Conservation (phyloP, 768 basidiomycete genomes). For the Tephrocybe rancida region DNA sequence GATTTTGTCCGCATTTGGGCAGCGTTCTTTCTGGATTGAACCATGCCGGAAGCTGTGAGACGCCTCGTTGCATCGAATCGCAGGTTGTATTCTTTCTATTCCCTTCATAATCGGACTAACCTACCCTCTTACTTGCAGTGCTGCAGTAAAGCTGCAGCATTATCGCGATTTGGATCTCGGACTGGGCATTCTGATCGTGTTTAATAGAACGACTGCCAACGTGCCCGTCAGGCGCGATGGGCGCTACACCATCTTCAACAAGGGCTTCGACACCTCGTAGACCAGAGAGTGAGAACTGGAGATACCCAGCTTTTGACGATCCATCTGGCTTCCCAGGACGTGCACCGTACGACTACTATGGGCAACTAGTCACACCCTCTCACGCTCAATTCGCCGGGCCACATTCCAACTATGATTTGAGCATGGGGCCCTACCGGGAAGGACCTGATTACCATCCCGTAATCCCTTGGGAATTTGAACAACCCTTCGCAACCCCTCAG, state of each 20-base stretch:
- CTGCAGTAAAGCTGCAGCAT: neutral
- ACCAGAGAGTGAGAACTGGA: neutral
- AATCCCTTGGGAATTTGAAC: constrained; percentile 2
- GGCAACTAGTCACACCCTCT: neutral
- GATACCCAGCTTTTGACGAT: neutral
- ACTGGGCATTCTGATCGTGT: neutral
- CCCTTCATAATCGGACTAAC: neutral
- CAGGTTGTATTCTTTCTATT: neutral
- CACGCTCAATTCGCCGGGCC: neutral
- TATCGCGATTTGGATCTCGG: neutral
- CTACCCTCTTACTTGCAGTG: neutral
- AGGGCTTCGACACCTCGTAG: neutral
- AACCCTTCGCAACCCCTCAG: neutral
- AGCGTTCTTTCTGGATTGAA: neutral
- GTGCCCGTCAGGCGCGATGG: neutral
- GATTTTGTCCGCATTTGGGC: constrained; percentile 1
- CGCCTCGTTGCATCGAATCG: constrained; percentile 11
- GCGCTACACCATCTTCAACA: neutral
- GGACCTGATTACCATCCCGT: neutral
- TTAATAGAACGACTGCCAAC: too few relatives aligned
- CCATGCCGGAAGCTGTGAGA: constrained; percentile 6
- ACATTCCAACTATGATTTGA: neutral
- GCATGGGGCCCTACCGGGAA: neutral
- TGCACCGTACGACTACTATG: too few relatives aligned
- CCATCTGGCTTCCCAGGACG: too few relatives aligned